phyloP scores from a whole-genome alignment of 345 rosid species.

The Sisymbrium altissimum region DNA sequence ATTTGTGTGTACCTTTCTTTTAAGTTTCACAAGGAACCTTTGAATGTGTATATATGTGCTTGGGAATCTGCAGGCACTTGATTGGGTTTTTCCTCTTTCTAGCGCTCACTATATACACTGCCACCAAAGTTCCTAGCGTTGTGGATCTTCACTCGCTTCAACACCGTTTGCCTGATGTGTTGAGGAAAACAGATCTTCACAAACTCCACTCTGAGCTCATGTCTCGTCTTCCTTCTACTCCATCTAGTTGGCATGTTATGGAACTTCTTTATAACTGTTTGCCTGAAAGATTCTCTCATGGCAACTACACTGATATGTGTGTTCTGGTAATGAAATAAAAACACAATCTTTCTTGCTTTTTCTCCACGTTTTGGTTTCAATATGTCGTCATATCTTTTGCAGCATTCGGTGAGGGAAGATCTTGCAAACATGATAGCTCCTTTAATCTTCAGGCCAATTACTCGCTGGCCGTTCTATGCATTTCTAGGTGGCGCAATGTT shows the following conservation, averaged over 20 bases:
- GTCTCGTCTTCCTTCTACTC: constrained; percentile 73
- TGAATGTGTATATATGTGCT: neutral
- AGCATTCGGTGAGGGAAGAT: constrained; percentile 72
- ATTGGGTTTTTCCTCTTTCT: constrained; percentile 97
- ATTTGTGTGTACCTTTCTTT: neutral
- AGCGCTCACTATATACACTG: constrained; percentile 82
- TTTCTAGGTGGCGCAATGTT: constrained; percentile 96
- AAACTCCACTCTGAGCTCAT: constrained; percentile 55
- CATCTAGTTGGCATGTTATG: constrained; percentile 75
- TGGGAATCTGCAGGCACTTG: constrained; percentile 69
- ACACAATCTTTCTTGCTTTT: neutral
- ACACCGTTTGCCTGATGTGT: constrained; percentile 55
- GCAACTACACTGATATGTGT: constrained; percentile 72
- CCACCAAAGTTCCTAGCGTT: constrained; percentile 68
- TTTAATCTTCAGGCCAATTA: constrained; percentile 62
- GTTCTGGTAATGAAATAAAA: constrained; percentile 54
- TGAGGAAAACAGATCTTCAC: constrained; percentile 74
- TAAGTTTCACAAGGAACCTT: neutral
- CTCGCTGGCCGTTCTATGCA: constrained; percentile 90
- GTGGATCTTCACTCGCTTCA: constrained; percentile 79
- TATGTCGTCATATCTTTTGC: constrained; percentile 17
- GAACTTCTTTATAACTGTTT: constrained; percentile 83
- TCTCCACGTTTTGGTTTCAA: neutral
- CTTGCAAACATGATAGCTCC: constrained; percentile 78
- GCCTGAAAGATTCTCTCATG: constrained; percentile 73